Percentiles rank a stretch among this genome's conserved stretches.
Conservation (phyloP, 2,329 filamentous ascomycete species). For the Blastomyces silverae region DNA sequence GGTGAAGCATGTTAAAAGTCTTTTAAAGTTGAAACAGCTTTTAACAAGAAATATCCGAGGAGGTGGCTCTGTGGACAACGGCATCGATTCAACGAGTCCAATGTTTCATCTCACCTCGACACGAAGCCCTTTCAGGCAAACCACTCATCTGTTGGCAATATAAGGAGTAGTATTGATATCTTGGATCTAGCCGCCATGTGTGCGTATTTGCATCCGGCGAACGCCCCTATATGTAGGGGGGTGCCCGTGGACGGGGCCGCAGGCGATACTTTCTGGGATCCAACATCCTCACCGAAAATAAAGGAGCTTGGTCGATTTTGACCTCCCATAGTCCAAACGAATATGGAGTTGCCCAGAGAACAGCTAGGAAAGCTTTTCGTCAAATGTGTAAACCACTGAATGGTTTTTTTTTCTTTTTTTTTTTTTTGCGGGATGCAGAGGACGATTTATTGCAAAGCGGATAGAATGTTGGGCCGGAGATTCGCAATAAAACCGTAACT, state of each 20-base stretch:
- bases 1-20: not conserved
- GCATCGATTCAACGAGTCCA: not conserved
- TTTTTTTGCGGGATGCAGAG: not conserved
- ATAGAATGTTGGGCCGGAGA: not conserved
- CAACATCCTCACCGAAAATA: not conserved
- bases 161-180: too few relatives aligned
- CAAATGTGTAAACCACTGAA: not conserved
- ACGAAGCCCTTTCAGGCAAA: not conserved
- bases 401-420: too few relatives aligned
- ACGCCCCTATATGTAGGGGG: too few relatives aligned
- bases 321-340: not conserved
- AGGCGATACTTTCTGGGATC: too few relatives aligned
- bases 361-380: not conserved
- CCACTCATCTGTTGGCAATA: too few relatives aligned
- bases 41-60: slow-evolving; percentile 2
- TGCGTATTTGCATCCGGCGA: too few relatives aligned
- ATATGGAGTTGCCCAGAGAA: not conserved
- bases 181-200: too few relatives aligned
- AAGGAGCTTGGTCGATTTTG: not conserved
- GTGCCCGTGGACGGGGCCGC: too few relatives aligned
- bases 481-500: not conserved
- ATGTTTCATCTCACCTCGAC: not conserved
- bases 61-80: not conserved
- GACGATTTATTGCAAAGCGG: not conserved
- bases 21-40: slow-evolving; percentile 4